phyloP scores from a whole-genome alignment of 2,329 filamentous ascomycete species.

The Epichloe coenophiala region DNA sequence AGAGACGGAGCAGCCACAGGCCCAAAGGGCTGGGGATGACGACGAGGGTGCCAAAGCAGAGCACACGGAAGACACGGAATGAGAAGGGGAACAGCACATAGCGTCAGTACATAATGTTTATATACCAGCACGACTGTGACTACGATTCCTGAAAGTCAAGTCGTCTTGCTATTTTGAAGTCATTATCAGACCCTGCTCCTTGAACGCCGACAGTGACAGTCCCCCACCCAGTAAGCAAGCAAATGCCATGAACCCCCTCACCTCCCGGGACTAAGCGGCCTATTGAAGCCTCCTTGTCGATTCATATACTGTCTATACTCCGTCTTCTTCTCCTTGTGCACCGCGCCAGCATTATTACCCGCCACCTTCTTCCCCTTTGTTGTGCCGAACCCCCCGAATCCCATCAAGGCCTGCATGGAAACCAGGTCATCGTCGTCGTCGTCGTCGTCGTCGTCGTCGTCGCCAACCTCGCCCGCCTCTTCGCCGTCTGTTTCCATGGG shows the following conservation, averaged over 20 bases:
- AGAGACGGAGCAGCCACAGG: slow-evolving; percentile 3
- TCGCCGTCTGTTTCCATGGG: slow-evolving; percentile 18
- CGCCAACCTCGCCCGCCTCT: slow-evolving; percentile 13
- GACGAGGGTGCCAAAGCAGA: slow-evolving; percentile 8
- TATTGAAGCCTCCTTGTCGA: slow-evolving; percentile 66
- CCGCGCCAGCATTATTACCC: slow-evolving; percentile 72
- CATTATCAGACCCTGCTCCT: no score
- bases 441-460: slow-evolving; percentile 31
- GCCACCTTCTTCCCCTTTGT: slow-evolving; percentile 83
- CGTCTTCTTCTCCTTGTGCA: slow-evolving; percentile 86
- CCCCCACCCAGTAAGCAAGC: no score
- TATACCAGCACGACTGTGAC: slow-evolving; percentile 10
- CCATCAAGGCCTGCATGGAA: slow-evolving; percentile 77
- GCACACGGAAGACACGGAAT: slow-evolving; percentile 1
- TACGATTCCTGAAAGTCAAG: background rate
- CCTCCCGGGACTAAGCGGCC: slow-evolving; percentile 51
- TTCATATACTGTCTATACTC: slow-evolving; percentile 98
- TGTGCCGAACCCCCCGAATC: slow-evolving; percentile 71
- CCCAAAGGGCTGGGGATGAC: background rate
- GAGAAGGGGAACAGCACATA: slow-evolving; percentile 10
- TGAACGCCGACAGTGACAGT: no score
- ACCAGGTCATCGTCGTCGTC: slow-evolving; percentile 51
- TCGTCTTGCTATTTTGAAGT: no score
- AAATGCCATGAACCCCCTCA: slow-evolving; percentile 9
- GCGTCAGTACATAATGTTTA: slow-evolving; percentile 25